These are phyloP conservation scores for Ceratorhiza oryzae-sativae DNA, from an alignment of 1,284 basidiomycete genomes.

Conservation along the genomic window DNA sequence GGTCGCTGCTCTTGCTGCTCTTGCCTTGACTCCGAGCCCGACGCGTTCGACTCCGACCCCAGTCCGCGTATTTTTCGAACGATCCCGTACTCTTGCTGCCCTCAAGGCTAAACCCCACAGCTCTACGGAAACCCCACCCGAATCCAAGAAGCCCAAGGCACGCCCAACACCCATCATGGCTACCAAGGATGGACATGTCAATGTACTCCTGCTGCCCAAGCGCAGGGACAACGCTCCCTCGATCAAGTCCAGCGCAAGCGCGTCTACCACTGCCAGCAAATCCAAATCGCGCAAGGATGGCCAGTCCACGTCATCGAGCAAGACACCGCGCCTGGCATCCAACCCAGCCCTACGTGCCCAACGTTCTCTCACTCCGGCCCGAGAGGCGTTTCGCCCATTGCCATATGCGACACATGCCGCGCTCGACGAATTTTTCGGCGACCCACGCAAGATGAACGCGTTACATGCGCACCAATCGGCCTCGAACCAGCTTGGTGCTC, in stretches of 20 bases:
- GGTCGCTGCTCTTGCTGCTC: not conserved
- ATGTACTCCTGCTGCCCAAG: conserved; percentile 32
- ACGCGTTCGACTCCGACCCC: not conserved
- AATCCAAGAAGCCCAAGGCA: conserved; percentile 20
- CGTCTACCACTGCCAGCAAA: conserved; percentile 30
- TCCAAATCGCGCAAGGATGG: conserved; percentile 34
- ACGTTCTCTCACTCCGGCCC: conserved; percentile 27
- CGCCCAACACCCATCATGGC: conserved; percentile 32
- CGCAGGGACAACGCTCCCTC: conserved; percentile 12
- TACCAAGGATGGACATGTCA: conserved; percentile 33
- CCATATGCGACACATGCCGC: conserved; percentile 37
- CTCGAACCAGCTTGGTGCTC: conserved; percentile 29
- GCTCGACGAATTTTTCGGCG: conserved; percentile 34
- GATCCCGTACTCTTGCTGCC: conserved; percentile 18
- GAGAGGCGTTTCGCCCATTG: conserved; percentile 33
- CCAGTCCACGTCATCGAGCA: conserved; percentile 4
- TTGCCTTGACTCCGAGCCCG: not conserved
- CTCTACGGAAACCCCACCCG: not conserved
- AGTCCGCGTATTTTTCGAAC: conserved; percentile 24
- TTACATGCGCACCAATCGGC: conserved; percentile 30
- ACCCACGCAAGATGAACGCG: conserved; percentile 39
- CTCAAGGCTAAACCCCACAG: conserved; percentile 12
- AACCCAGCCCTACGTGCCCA: conserved; percentile 30
- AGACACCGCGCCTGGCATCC: not conserved
- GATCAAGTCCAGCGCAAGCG: conserved; percentile 18